phyloP scores from a whole-genome alignment of 139 green algal genomes.

The Chlamydomonas schloesseri region DNA sequence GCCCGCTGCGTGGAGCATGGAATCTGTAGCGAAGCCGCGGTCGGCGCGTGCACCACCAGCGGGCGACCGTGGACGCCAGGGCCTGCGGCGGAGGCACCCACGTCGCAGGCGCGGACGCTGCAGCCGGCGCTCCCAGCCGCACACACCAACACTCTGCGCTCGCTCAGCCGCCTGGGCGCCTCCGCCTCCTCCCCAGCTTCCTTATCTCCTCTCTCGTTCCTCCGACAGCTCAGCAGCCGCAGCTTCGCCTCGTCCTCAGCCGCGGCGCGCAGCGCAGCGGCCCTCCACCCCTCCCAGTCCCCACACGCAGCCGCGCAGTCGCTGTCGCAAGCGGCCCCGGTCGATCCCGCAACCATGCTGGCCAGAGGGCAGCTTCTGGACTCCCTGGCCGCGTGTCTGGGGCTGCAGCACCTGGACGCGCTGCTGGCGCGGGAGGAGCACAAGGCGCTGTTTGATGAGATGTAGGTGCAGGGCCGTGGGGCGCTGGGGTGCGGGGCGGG shows the following conservation, averaged over 20 bases:
- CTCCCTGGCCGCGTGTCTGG: not conserved
- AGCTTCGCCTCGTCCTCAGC: not conserved
- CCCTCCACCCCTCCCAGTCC: not conserved
- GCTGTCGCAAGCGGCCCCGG: too few relatives aligned
- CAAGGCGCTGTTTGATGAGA: constrained; percentile 15
- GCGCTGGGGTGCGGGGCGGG: too few relatives aligned
- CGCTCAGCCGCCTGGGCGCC: not conserved
- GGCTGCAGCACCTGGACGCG: constrained; percentile 32
- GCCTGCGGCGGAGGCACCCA: too few relatives aligned
- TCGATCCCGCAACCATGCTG: not conserved
- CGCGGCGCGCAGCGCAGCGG: not conserved
- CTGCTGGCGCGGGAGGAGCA: constrained; percentile 9
- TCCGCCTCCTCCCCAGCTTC: not conserved
- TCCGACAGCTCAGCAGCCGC: not conserved
- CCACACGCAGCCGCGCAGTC: not conserved
- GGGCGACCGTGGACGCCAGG: too few relatives aligned
- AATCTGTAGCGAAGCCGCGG: too few relatives aligned
- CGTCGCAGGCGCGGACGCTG: too few relatives aligned
- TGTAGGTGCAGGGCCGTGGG: not conserved
- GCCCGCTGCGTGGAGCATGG: too few relatives aligned
- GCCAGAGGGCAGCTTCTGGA: not conserved
- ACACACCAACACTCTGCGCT: not conserved
- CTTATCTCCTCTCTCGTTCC: not conserved
- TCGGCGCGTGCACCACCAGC: too few relatives aligned
- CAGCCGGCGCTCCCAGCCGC: too few relatives aligned